These are phyloP conservation scores for Vachellia pachyceras DNA, from an alignment of 306 rosid species.

Conservation along the genomic window DNA sequence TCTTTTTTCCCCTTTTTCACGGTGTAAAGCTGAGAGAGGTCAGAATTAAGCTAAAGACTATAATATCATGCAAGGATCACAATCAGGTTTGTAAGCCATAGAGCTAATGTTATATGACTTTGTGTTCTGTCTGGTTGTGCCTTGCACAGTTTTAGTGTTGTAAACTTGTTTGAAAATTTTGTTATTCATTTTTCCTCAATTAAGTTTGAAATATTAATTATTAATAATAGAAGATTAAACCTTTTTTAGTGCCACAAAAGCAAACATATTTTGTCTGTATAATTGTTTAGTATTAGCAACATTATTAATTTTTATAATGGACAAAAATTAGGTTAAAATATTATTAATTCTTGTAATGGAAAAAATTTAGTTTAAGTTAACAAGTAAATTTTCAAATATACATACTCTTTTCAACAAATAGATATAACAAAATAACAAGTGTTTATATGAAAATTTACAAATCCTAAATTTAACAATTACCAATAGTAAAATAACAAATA, in stretches of 20 bases:
- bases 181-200: not conserved
- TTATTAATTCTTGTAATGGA: too few relatives aligned
- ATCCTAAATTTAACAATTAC: too few relatives aligned
- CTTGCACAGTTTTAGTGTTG: slow-evolving; percentile 1
- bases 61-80: slow-evolving; percentile 18
- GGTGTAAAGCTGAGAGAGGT: slow-evolving; percentile 32
- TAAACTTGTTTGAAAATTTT: not conserved
- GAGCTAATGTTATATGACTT: not conserved
- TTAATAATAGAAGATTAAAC: slow-evolving; percentile 1
- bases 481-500: too few relatives aligned
- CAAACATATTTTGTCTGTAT: not conserved
- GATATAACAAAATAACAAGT: too few relatives aligned
- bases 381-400: too few relatives aligned
- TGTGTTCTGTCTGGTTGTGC: slow-evolving; percentile 4
- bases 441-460: too few relatives aligned
- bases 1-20: not conserved
- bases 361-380: too few relatives aligned
- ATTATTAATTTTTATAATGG: too few relatives aligned
- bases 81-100: slow-evolving; percentile 27
- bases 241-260: not conserved
- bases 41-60: slow-evolving; percentile 19
- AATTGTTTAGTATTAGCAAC: not conserved
- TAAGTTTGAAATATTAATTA: slow-evolving; percentile 11
- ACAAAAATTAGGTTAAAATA: too few relatives aligned
- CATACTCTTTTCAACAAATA: too few relatives aligned